These are phyloP conservation scores for Picocystis salinarum DNA, from an alignment of 139 green algal species.

Conservation along the genomic window DNA sequence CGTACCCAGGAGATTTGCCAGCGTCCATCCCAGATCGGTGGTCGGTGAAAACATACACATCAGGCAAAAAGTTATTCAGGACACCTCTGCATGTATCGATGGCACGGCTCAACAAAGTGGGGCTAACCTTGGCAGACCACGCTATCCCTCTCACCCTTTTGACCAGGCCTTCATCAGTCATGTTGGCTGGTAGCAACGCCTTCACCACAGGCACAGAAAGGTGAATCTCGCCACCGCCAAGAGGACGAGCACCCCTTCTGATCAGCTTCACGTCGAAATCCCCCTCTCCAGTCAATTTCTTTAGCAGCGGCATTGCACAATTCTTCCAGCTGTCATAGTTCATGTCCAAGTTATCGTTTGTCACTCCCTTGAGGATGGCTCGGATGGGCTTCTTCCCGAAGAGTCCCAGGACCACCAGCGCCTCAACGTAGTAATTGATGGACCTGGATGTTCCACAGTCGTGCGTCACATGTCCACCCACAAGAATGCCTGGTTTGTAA, in stretches of 20 bases:
- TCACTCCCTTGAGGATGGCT: slow-evolving; percentile 62
- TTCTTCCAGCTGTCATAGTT: slow-evolving; percentile 68
- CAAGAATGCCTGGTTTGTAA: slow-evolving; percentile 71
- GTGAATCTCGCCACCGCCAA: slow-evolving; percentile 66
- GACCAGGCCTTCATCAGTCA: slow-evolving; percentile 82
- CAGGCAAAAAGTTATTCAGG: slow-evolving; percentile 80
- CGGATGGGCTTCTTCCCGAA: slow-evolving; percentile 65
- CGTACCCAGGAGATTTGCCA: slow-evolving; percentile 71
- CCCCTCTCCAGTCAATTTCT: slow-evolving; percentile 31
- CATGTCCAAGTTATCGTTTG: slow-evolving; percentile 66
- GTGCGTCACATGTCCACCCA: slow-evolving; percentile 50
- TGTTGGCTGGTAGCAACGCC: slow-evolving; percentile 25
- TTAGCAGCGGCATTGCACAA: slow-evolving; percentile 78
- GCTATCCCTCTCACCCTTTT: slow-evolving; percentile 86
- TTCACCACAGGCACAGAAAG: slow-evolving; percentile 41
- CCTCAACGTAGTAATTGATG: slow-evolving; percentile 89
- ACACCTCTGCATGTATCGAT: slow-evolving; percentile 24
- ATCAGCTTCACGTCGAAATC: slow-evolving; percentile 48
- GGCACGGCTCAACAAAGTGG: slow-evolving; percentile 13
- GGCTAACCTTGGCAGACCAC: slow-evolving; percentile 53
- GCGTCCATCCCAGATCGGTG: slow-evolving; percentile 37
- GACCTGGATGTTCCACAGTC: slow-evolving; percentile 60
- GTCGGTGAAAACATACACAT: slow-evolving; percentile 99
- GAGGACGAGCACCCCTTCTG: slow-evolving; percentile 45
- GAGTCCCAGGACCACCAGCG: slow-evolving; percentile 58